Percentiles rank a stretch among this genome's conserved stretches.
Evolutionary conservation across 176 grass and related monocot species (phyloP).

Genomic region (Hyparrhenia diplandra): DNA sequence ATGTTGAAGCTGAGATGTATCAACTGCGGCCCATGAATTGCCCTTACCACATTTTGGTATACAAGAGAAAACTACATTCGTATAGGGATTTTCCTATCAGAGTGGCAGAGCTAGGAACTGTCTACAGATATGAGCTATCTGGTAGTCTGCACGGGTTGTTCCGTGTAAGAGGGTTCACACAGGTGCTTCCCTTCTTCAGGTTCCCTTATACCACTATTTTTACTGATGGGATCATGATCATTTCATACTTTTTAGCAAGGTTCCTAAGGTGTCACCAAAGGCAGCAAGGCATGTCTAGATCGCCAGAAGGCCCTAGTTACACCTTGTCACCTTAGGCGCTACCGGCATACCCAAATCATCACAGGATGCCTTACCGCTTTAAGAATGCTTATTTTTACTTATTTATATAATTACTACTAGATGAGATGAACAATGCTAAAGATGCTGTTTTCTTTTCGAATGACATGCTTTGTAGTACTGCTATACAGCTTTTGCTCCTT

Average conservation of each 20-base stretch:
- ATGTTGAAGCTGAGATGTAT: conserved; percentile 90
- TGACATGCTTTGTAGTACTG: background rate
- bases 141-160: conserved; percentile 92
- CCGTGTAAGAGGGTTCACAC: conserved; percentile 96
- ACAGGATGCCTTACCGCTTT: background rate
- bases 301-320: background rate
- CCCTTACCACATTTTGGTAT: conserved; percentile 91
- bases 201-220: background rate
- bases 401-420: background rate
- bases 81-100: conserved; percentile 92
- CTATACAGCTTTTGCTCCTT: background rate
- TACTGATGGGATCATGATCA: background rate
- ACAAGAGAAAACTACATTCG: conserved; percentile 93
- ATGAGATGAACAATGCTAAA: background rate
- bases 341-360: background rate
- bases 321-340: background rate
- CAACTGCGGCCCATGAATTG: conserved; percentile 97
- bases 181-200: conserved; percentile 46
- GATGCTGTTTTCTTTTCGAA: background rate
- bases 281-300: background rate
- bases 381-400: background rate
- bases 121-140: conserved; percentile 94
- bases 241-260: background rate
- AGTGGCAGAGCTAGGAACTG: conserved; percentile 93
- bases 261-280: background rate